A percentile compares a stretch with the other conserved stretches of the same genome.
These are phyloP conservation scores for Podospora appendiculata DNA, from an alignment of 495 filamentous ascomycete genomes.

Conservation along the genomic window DNA sequence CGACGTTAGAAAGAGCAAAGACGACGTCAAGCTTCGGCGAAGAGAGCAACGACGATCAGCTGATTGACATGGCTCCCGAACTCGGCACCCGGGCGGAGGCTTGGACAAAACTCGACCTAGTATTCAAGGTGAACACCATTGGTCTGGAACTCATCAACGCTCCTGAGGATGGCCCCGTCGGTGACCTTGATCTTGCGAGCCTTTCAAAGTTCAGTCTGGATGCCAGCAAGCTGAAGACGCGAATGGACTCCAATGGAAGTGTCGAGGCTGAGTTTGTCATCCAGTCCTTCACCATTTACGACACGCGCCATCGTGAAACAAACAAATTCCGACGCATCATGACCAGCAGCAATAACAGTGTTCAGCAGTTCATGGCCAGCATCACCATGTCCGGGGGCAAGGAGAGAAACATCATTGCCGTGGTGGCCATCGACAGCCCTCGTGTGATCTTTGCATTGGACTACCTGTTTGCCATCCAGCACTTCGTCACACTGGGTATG, in stretches of 20 bases:
- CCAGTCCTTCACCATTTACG: constrained; percentile 88
- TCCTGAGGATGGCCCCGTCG: constrained; percentile 64
- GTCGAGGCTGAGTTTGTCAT: constrained; percentile 90
- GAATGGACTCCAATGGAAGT: constrained; percentile 90
- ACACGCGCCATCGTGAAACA: constrained; percentile 74
- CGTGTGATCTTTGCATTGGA: constrained; percentile 91
- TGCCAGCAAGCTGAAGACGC: constrained; percentile 80
- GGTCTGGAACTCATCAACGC: constrained; percentile 82
- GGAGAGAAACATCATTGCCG: constrained; percentile 76
- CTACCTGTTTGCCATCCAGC: constrained; percentile 84
- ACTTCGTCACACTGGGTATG: constrained; percentile 63
- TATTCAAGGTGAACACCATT: constrained; percentile 82
- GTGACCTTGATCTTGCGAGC: constrained; percentile 70
- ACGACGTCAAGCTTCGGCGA: constrained; percentile 38
- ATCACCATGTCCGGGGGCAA: constrained; percentile 84
- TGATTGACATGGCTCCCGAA: constrained; percentile 57
- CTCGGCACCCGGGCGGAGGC: constrained; percentile 54
- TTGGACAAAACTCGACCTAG: constrained; percentile 91
- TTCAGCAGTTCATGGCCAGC: constrained; percentile 97
- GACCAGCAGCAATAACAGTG: constrained; percentile 88
- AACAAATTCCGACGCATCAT: constrained; percentile 98
- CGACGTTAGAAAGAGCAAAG: constrained; percentile 38
- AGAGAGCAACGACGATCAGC: constrained; percentile 26
- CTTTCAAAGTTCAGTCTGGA: constrained; percentile 91
- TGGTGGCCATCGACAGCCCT: constrained; percentile 93